Percentiles rank a stretch among this genome's conserved stretches.
Evolutionary conservation across 192 early-diverging fungal genomes (phyloP).

Genomic region (Jimgerdemannia flammicorona): DNA sequence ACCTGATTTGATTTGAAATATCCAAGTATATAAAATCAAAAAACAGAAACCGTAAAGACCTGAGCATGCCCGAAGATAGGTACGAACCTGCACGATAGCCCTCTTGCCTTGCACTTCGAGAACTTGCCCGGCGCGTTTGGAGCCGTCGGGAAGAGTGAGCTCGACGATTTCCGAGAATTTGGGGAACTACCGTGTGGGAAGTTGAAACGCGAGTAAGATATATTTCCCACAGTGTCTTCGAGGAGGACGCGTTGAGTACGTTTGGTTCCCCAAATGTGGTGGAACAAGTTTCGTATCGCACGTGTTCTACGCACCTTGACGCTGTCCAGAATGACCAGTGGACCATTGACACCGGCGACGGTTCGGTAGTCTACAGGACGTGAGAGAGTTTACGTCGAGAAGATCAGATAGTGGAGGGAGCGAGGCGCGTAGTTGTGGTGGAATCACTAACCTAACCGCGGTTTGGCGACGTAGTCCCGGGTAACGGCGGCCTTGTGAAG

Average conservation of each 20-base stretch:
- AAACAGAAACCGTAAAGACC: no score
- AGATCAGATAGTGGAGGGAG: no score
- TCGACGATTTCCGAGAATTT: slow-evolving; percentile 98
- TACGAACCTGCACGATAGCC: slow-evolving; percentile 86
- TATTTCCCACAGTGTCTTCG: background rate
- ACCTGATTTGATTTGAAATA: slow-evolving; percentile 47
- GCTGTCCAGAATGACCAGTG: slow-evolving; percentile 97
- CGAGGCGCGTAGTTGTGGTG: no score
- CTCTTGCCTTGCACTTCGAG: slow-evolving; percentile 95
- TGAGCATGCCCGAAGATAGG: background rate
- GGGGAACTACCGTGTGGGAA: slow-evolving; percentile 62
- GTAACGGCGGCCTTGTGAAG: slow-evolving; percentile 86
- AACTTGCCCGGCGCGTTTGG: slow-evolving; percentile 93
- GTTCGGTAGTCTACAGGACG: slow-evolving; percentile 85
- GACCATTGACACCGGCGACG: slow-evolving; percentile 96
- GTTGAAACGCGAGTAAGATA: background rate
- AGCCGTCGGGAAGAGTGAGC: slow-evolving; percentile 95
- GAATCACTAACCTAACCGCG: slow-evolving; percentile 71
- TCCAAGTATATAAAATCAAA: no score
- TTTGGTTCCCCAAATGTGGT: background rate
- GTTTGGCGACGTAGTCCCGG: slow-evolving; percentile 79
- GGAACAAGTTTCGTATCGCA: background rate
- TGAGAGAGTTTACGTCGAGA: no score
- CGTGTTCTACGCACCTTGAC: slow-evolving; percentile 70
- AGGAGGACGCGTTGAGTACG: background rate